These are phyloP conservation scores for Stephanodiscus triporus DNA, from an alignment of 108 stramenopile genomes.

Conservation along the genomic window DNA sequence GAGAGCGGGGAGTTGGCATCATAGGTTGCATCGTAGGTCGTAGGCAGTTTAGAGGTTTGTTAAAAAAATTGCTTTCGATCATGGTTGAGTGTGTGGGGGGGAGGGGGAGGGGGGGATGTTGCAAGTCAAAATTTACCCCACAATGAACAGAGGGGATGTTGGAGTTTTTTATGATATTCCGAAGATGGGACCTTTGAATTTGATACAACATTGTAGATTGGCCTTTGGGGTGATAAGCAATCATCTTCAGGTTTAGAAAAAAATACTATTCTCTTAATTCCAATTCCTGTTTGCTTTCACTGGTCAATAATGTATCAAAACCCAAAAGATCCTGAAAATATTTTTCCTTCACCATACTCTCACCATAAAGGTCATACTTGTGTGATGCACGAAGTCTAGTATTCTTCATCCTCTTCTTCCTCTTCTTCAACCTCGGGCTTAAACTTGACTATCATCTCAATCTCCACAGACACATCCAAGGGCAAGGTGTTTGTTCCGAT, in stretches of 20 bases:
- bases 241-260: not conserved
- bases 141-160: not conserved
- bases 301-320: not conserved
- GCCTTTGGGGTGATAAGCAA: not conserved
- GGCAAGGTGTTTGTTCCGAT: conserved; percentile 85
- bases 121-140: not conserved
- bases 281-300: not conserved
- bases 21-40: too few species aligned
- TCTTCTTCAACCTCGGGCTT: conserved; percentile 29
- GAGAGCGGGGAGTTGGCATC: not conserved
- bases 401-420: not conserved
- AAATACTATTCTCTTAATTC: not conserved
- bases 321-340: not conserved
- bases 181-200: too few species aligned
- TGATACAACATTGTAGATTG: not conserved
- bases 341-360: too few species aligned
- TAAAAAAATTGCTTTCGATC: not conserved
- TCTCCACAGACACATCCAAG: conserved; percentile 80
- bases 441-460: conserved; percentile 81
- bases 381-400: not conserved
- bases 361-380: too few species aligned
- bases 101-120: not conserved
- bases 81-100: not conserved
- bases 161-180: not conserved
- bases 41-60: too few species aligned